Evolutionary conservation across 208 protist genomes (phyloP), one percentile per base, ranked within the genome.

Genomic region (Leishmania tropica): DNA sequence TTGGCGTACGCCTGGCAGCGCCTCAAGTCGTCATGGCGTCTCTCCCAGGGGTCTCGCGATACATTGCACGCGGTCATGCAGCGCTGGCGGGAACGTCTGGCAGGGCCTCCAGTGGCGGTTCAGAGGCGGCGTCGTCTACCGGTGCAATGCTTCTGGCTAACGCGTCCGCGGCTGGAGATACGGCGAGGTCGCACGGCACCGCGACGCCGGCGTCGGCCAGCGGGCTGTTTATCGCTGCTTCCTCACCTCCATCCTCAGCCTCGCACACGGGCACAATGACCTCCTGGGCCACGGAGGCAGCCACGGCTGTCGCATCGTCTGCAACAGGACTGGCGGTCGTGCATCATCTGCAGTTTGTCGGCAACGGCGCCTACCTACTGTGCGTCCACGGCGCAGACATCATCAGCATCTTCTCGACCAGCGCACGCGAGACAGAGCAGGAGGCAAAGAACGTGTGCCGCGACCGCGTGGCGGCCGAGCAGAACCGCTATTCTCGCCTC

Each of bases 311-410:
- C 3, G 65, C 71, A 15, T 54, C 70, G 10, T 62, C 76, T 42
- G 48, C 68, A 8, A 40, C 68, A 47, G 37, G 58, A 19, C 31
- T 62, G 28, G 47, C 78, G 21, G 64, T 24, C 11, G 76, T 90
- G 45, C 71, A 90, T 21, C 88, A 91, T 21, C 80, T 89, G 10
- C 86, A 91, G 78, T 89, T 87, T 42, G 47, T 88, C 40, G 80
- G 81, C 68, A 75, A 83, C 17, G 87, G 78, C 40, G 76, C 81
- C 24, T 90, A 86, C 62, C 67, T 89, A n/a, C 15, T 87, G 47
- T 87, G 83, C 42, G 77, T 88, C n/a, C 84, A 83, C 78, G 80
- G 75, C 62, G 78, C 48, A 21, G 76, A 81, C 67, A 70, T 68
- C 31, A 78, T 87, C 56, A 85, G 84, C 60, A 75, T 89, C 62